A percentile compares a stretch with the other conserved stretches of the same genome.
These are phyloP conservation scores for Pisolithus microcarpus DNA, from an alignment of 768 basidiomycete genomes.

Conservation along the genomic window DNA sequence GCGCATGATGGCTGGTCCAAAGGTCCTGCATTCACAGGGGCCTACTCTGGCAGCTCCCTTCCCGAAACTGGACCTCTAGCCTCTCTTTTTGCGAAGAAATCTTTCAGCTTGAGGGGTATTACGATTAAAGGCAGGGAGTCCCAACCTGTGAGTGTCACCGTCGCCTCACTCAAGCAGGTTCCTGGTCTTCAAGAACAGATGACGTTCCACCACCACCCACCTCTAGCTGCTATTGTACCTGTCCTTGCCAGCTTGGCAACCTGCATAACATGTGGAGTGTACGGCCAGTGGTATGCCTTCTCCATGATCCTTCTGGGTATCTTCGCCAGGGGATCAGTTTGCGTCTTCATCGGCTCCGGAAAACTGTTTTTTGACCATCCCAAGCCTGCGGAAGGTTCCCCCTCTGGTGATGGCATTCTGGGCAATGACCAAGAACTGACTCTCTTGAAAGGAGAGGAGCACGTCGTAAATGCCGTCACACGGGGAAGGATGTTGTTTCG, in stretches of 20 bases:
- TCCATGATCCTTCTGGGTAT: slow-evolving; percentile 13
- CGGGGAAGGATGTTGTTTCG: neutral
- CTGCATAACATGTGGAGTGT: slow-evolving; percentile 9
- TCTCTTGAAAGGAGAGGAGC: neutral
- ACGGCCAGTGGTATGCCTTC: no score
- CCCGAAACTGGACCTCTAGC: slow-evolving; percentile 15
- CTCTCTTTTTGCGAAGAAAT: slow-evolving; percentile 9
- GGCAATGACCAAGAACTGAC: no score
- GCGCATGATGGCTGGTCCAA: neutral
- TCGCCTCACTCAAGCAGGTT: slow-evolving; percentile 6
- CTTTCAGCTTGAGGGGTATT: neutral
- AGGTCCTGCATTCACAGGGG: slow-evolving; percentile 14
- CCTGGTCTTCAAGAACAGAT: neutral
- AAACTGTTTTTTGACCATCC: slow-evolving; percentile 2
- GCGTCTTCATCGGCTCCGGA: slow-evolving; percentile 18
- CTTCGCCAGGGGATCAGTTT: slow-evolving; percentile 21
- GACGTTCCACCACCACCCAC: slow-evolving; percentile 6
- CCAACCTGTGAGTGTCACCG: slow-evolving; percentile 7
- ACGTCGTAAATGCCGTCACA: neutral
- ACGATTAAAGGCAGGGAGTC: slow-evolving; percentile 6
- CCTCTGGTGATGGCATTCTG: no score
- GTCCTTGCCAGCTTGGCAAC: slow-evolving; percentile 1
- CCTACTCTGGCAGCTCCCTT: slow-evolving; percentile 14
- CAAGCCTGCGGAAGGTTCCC: no score
- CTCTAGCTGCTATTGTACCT: neutral